Evolutionary conservation across 257 asterid species (phyloP).

Genomic region (Solanum arcanum): DNA sequence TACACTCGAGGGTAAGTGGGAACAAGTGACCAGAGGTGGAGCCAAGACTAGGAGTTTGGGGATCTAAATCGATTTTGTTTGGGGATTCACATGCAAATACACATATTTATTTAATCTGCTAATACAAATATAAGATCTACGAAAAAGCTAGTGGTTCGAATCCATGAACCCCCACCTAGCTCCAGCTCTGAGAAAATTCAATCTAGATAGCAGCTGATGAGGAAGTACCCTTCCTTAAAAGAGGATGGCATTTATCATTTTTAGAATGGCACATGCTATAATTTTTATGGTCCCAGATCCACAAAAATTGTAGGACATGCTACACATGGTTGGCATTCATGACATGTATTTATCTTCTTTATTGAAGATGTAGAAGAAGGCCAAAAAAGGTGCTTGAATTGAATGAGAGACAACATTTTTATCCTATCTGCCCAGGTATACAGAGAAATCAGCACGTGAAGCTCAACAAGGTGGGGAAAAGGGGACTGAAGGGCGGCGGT

Average conservation of each 20-base stretch:
- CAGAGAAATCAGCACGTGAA: background rate
- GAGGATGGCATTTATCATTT: background rate
- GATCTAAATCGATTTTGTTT: too few species aligned
- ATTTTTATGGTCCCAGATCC: background rate
- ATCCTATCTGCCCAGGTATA: background rate
- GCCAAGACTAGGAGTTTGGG: too few species aligned
- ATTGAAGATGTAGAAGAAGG: background rate
- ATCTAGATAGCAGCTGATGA: background rate
- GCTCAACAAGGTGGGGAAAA: background rate
- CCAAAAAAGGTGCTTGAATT: background rate
- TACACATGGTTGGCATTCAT: background rate
- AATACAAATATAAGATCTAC: too few species aligned
- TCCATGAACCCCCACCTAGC: too few species aligned
- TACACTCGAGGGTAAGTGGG: background rate
- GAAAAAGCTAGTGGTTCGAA: too few species aligned
- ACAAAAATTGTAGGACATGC: background rate
- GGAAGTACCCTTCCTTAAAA: background rate
- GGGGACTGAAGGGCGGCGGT: background rate
- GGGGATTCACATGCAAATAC: too few species aligned
- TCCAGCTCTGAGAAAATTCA: background rate
- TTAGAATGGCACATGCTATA: background rate
- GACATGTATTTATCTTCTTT: background rate
- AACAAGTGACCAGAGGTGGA: background rate
- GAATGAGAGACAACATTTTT: background rate
- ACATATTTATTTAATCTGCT: too few species aligned